phyloP scores from a whole-genome alignment of 2,329 filamentous ascomycete species.

The Colletotrichum eleusines region DNA sequence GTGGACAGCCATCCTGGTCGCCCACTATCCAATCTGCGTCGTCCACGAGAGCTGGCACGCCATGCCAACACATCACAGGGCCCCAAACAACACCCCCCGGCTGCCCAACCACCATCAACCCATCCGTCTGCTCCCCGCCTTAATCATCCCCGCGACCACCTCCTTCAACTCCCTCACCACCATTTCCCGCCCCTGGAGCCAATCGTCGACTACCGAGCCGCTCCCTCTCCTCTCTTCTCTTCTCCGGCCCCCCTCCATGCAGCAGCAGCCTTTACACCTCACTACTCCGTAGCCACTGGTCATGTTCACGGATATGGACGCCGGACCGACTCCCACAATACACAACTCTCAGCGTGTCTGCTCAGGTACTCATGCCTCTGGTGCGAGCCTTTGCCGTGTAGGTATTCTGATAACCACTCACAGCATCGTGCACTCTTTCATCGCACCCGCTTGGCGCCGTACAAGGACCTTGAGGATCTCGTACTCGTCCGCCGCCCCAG shows the following conservation, averaged over 20 bases:
- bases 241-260: conserved; percentile 25
- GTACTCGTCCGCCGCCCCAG: conserved; percentile 2
- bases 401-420: neutral
- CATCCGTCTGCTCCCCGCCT: conserved; percentile 20
- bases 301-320: neutral
- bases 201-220: conserved; percentile 34
- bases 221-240: conserved; percentile 19
- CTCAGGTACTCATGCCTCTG: neutral
- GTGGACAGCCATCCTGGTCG: conserved; percentile 28
- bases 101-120: conserved; percentile 33
- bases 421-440: conserved; percentile 1
- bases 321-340: conserved; percentile 14
- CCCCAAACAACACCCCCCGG: conserved; percentile 37
- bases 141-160: neutral
- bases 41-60: conserved; percentile 43
- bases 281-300: neutral
- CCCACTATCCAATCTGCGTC: conserved; percentile 42
- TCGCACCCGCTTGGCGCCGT: neutral
- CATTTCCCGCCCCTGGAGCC: conserved; percentile 16
- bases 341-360: conserved; percentile 6
- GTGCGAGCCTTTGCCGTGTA: conserved; percentile 1
- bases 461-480: conserved; percentile 1
- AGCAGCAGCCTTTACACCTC: conserved; percentile 8
- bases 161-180: conserved; percentile 26
- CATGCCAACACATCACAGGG: conserved; percentile 43